phyloP scores from a whole-genome alignment of 1,139 yeast species.

The Saccharomyces pastorianus region DNA sequence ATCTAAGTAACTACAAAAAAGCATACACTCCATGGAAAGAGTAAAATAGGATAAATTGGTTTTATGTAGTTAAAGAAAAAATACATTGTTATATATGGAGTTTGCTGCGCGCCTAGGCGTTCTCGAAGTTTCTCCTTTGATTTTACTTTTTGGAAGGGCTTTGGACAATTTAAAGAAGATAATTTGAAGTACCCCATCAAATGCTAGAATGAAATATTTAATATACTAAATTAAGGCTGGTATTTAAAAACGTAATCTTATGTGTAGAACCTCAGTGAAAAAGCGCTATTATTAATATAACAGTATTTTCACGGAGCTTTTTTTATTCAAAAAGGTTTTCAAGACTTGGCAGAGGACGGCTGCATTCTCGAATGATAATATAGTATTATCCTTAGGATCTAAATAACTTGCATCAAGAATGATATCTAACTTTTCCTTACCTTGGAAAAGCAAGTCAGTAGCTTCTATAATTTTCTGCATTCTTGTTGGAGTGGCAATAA shows the following conservation, averaged over 20 bases:
- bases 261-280: not conserved
- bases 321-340: constrained; percentile 23
- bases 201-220: not conserved
- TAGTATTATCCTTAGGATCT: constrained; percentile 41
- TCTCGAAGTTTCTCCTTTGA: not conserved
- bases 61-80: not conserved
- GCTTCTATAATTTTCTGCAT: constrained; percentile 43
- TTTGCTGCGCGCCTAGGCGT: not conserved
- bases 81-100: not conserved
- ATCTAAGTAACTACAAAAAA: not conserved
- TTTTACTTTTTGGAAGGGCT: not conserved
- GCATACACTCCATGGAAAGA: not conserved
- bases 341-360: constrained; percentile 22
- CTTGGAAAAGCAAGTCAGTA: constrained; percentile 36
- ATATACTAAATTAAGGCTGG: not conserved
- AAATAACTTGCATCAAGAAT: constrained; percentile 54
- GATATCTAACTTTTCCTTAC: constrained; percentile 47
- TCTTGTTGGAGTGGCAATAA: constrained; percentile 58
- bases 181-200: not conserved
- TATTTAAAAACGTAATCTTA: not conserved
- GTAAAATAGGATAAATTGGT: not conserved
- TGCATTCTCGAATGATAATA: constrained; percentile 26
- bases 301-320: constrained; percentile 30
- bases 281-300: constrained; percentile 15
- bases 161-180: not conserved